Percentiles rank a stretch among this genome's conserved stretches.
phyloP scores from a whole-genome alignment of 768 basidiomycete species.

The Termitomyces sp. region DNA sequence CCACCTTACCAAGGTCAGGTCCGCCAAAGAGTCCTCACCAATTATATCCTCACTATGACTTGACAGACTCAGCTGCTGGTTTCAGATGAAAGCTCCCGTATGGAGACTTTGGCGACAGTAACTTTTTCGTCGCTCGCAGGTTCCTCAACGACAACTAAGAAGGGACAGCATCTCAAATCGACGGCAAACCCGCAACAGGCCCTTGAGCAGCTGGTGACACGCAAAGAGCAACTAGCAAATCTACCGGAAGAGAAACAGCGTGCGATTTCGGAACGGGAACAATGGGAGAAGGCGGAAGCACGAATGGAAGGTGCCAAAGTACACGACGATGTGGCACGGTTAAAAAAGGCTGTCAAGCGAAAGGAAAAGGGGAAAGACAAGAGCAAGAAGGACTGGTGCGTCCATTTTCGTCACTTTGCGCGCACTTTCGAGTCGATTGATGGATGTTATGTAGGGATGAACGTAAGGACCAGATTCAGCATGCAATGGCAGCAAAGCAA shows the following conservation, averaged over 20 bases:
- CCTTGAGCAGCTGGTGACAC: constrained; percentile 68
- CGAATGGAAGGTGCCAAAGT: constrained; percentile 90
- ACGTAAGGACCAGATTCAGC: constrained; percentile 71
- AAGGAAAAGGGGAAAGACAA: constrained; percentile 87
- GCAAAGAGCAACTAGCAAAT: constrained; percentile 70
- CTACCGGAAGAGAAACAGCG: constrained; percentile 84
- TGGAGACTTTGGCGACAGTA: constrained; percentile 48
- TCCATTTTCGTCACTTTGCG: constrained; percentile 2
- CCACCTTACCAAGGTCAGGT: constrained; percentile 45
- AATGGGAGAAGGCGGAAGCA: constrained; percentile 88
- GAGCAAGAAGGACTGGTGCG: constrained; percentile 80
- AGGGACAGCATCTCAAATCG: constrained; percentile 52
- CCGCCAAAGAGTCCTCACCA: not conserved
- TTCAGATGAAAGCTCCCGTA: constrained; percentile 35
- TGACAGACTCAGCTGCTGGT: constrained; percentile 68
- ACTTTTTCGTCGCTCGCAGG: constrained; percentile 63
- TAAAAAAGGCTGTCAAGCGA: constrained; percentile 93
- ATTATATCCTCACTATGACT: not conserved
- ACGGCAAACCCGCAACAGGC: constrained; percentile 83
- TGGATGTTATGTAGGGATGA: constrained; percentile 55
- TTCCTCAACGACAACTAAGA: constrained; percentile 36
- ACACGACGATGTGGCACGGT: constrained; percentile 71
- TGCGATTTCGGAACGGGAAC: constrained; percentile 71
- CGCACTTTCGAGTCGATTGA: not conserved
- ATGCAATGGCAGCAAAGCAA: constrained; percentile 77